Base-by-base conservation (phyloP, 352 stramenopile genomes). In the Globisporangium megalacanthum region DNA sequence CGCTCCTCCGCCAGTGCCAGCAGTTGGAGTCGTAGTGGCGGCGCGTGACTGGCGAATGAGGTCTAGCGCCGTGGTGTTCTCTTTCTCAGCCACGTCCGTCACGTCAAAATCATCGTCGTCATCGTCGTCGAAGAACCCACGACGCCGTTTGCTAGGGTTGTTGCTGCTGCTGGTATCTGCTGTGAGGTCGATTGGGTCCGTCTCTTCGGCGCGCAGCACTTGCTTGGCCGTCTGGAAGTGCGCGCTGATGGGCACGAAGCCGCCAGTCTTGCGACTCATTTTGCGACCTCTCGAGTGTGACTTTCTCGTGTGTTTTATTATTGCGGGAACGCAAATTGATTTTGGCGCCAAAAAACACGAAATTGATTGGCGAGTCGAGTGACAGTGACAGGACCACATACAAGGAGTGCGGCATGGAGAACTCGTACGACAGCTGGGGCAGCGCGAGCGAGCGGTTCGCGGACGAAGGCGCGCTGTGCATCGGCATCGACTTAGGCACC, bases 401-500 rank as follows among this genome's bases (percentile, higher is more conserved):
- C 4, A 36, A 42, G 49, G 9, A 25, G 22, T 29, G 5, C 7
- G 45, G 4, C 25, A 65, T 65, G 63, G 60, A 61, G 35, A 61
- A 70, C 56, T 73, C 66, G 51, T 93, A 94, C 64, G 81, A 94
- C 44, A 90, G 81, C 59, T 95, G 85, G 85, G 80, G 85, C 36
- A 79, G 66, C 63, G 69, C 75, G 10, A 68, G 59, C 48, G 79
- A 92, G 49, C 77, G 72, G 57, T 92, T 93, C 60, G 71, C 71
- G 10, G 71, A 93, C 53, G 83, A 39, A 13, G 35, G 79, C 56
- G 74, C 69, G 45, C 73, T 91, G 51, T 92, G 81, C 63, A 98
- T 99, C 60, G 98, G 98, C 60, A 99, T 99, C 70, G 98, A 99
- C 83, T 83, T 99, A 58, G 98, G 98, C 69, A 99, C 98, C 9